These are phyloP conservation scores for Diaporthe sp. DNA, from an alignment of 2,329 filamentous ascomycete genomes.

Conservation along the genomic window DNA sequence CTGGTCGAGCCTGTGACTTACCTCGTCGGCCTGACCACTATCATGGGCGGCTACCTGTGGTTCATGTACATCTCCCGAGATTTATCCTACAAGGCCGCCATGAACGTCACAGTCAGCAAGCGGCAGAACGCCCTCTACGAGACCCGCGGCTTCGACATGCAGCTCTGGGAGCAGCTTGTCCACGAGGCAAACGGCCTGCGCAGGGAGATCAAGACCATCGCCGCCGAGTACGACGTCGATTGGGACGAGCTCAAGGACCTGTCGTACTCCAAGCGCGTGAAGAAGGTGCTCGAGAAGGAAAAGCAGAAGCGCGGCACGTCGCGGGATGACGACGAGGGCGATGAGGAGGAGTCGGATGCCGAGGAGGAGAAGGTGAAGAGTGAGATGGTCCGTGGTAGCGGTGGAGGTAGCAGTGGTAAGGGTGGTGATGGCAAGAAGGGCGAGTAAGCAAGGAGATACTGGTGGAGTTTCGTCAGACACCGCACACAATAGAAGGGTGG, in stretches of 20 bases:
- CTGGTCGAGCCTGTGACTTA: conserved; percentile 93
- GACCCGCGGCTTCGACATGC: conserved; percentile 79
- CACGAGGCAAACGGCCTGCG: conserved; percentile 84
- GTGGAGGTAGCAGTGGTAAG: not conserved
- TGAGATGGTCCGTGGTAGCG: conserved; percentile 36
- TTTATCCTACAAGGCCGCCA: conserved; percentile 85
- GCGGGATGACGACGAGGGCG: conserved; percentile 53
- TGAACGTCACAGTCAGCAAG: conserved; percentile 86
- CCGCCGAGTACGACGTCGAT: conserved; percentile 89
- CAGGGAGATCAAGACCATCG: conserved; percentile 83
- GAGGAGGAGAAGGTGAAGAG: conserved; percentile 46
- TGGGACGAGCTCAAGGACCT: conserved; percentile 86
- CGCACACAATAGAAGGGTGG: not conserved
- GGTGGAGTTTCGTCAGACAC: not conserved
- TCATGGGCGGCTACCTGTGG: conserved; percentile 94
- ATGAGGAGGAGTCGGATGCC: conserved; percentile 53
- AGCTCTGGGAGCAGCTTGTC: conserved; percentile 82
- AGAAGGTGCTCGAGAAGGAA: conserved; percentile 68
- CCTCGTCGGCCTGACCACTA: conserved; percentile 84
- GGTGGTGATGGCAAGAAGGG: conserved; percentile 7
- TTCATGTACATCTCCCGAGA: conserved; percentile 94
- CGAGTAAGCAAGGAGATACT: not conserved
- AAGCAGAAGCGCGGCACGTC: conserved; percentile 53
- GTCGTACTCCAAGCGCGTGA: conserved; percentile 68
- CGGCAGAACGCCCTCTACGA: conserved; percentile 84